phyloP scores from a whole-genome alignment of 2,329 filamentous ascomycete genomes.

The Aaosphaeria pasadenensis region DNA sequence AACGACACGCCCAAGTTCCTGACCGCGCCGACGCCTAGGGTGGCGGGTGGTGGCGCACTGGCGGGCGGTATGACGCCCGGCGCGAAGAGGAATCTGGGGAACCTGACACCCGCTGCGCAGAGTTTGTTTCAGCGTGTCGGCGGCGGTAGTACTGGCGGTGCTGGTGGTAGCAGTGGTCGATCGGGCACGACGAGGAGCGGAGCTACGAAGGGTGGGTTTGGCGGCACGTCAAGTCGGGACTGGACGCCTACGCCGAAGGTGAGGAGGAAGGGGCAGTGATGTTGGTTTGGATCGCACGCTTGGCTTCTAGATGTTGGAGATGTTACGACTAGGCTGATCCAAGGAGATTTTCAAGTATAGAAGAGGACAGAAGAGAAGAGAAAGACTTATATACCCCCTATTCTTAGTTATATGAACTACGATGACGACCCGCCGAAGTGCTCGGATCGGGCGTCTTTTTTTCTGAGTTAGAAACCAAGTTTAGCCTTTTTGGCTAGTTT shows the following conservation, averaged over 20 bases:
- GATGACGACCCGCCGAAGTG: too few relatives aligned
- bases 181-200: conserved; percentile 3
- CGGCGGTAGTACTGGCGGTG: conserved; percentile 31
- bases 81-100: conserved; percentile 52
- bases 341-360: neutral
- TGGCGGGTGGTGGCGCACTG: conserved; percentile 38
- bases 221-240: conserved; percentile 9
- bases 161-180: conserved; percentile 15
- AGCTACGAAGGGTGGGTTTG: conserved; percentile 1
- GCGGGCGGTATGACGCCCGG: conserved; percentile 32
- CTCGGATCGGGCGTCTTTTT: too few relatives aligned
- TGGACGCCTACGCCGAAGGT: conserved; percentile 28
- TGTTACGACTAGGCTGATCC: neutral
- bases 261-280: conserved; percentile 15
- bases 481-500: too few relatives aligned
- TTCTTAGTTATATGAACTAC: too few relatives aligned
- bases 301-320: too few relatives aligned
- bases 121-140: conserved; percentile 39
- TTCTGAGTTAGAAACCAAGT: too few relatives aligned
- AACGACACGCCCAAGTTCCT: conserved; percentile 60
- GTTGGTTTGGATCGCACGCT: too few relatives aligned
- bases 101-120: conserved; percentile 69
- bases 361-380: neutral
- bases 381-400: neutral
- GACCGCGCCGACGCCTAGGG: conserved; percentile 72